These are phyloP conservation scores for Nannochloropsis limnetica DNA, from an alignment of 352 stramenopile species.

Conservation along the genomic window DNA sequence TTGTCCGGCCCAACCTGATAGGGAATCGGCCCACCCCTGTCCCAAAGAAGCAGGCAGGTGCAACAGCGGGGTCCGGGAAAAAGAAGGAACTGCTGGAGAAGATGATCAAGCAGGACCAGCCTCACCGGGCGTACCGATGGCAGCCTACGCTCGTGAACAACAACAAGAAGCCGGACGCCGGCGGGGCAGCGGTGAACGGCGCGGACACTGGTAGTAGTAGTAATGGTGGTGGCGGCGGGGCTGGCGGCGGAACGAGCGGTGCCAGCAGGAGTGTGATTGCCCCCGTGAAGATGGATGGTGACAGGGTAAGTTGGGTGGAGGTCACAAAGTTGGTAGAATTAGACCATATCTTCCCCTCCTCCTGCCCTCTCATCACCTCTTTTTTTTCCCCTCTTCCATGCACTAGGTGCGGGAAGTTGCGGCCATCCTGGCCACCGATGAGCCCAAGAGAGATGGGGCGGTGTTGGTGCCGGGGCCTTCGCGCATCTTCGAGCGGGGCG, in stretches of 20 bases:
- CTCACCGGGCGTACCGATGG: constrained; percentile 19
- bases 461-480: neutral
- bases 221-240: neutral
- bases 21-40: neutral
- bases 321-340: neutral
- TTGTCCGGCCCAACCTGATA: neutral
- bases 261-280: neutral
- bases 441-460: neutral
- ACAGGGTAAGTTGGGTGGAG: neutral
- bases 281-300: neutral
- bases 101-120: constrained; percentile 23
- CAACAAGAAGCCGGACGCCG: neutral
- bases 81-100: neutral
- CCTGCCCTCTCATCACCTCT: neutral
- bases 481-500: neutral
- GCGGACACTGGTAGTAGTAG: neutral
- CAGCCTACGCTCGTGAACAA: neutral
- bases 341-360: neutral
- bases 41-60: neutral
- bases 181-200: neutral
- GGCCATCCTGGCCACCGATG: neutral
- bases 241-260: neutral
- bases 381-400: neutral
- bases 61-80: neutral
- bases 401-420: constrained; percentile 4